phyloP scores from a whole-genome alignment of 202 grass and related monocot species.

The Schoenoplectus triqueter region DNA sequence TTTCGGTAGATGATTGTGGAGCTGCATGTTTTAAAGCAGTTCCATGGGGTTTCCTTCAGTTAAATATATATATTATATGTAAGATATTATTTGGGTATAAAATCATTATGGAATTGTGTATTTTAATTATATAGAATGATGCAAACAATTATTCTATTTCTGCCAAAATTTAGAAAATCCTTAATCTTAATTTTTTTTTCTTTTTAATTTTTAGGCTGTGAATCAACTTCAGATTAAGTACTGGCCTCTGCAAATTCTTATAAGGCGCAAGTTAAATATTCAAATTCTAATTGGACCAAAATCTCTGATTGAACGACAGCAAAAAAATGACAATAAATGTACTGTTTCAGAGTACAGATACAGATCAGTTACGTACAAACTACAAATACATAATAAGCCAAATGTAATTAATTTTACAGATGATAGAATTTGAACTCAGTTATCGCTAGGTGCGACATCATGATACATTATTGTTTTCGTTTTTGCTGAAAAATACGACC shows the following conservation, averaged over 20 bases:
- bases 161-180: no score
- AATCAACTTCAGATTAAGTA: not conserved
- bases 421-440: no score
- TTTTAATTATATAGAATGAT: constrained; percentile 25
- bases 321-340: not conserved
- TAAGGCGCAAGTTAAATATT: not conserved
- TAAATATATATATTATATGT: not conserved
- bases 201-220: constrained; percentile 1
- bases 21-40: constrained; percentile 96
- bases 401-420: no score
- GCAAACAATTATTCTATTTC: constrained; percentile 13
- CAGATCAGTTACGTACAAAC: no score
- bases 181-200: not conserved
- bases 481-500: no score
- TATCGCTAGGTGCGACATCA: no score
- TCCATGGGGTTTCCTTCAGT: constrained; percentile 49
- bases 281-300: not conserved
- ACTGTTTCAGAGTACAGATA: not conserved
- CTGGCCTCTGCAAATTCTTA: not conserved
- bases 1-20: constrained; percentile 50
- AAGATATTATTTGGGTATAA: not conserved
- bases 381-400: no score
- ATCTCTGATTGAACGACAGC: not conserved
- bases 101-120: constrained; percentile 2
- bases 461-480: no score